Conservation (phyloP, 306 rosid species). For the Cyamopsis tetragonoloba region DNA sequence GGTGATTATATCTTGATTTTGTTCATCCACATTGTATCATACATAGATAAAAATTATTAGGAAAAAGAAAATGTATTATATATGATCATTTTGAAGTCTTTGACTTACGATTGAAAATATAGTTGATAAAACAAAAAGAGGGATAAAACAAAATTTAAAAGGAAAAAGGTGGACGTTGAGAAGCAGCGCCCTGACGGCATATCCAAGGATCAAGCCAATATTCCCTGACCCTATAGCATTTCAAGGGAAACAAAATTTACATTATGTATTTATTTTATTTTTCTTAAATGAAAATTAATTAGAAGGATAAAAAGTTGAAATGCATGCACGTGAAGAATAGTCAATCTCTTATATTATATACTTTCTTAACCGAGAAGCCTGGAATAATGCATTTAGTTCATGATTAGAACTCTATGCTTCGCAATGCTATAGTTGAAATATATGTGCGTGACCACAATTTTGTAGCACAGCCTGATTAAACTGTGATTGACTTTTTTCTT, state of each 20-base stretch:
- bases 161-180: background rate
- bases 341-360: background rate
- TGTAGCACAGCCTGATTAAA: constrained; percentile 18
- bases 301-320: constrained; percentile 38
- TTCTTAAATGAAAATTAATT: background rate
- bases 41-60: too few species aligned
- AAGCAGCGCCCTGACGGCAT: background rate
- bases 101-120: too few species aligned
- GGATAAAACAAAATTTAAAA: background rate
- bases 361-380: constrained; percentile 38
- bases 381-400: constrained; percentile 33
- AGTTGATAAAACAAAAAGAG: too few species aligned
- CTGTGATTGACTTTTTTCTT: constrained; percentile 1
- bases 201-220: background rate
- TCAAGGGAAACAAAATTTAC: constrained; percentile 23
- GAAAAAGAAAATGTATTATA: too few species aligned
- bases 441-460: constrained; percentile 31
- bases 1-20: too few species aligned
- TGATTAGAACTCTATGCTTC: background rate
- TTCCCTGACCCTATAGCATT: constrained; percentile 4
- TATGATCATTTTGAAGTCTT: too few species aligned
- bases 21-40: too few species aligned
- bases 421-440: constrained; percentile 15
- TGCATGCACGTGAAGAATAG: constrained; percentile 20
- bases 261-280: background rate